Conservation (phyloP, 1,139 yeast genomes). For the Geotrichum reessii region DNA sequence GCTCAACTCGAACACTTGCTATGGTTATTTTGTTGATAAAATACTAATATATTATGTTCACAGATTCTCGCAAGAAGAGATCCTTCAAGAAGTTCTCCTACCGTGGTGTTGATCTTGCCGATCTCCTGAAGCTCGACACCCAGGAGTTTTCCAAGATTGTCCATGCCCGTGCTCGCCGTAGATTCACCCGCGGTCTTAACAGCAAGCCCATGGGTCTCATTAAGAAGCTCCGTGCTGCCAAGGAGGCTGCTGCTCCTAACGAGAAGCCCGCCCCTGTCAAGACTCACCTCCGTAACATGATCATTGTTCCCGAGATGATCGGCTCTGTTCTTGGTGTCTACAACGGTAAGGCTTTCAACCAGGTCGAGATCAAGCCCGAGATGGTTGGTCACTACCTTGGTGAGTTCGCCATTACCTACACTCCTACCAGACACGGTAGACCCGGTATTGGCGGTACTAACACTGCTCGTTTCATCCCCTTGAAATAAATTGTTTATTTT, state of each 20-base stretch:
- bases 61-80: conserved; percentile 54
- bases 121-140: conserved; percentile 88
- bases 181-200: conserved; percentile 97
- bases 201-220: conserved; percentile 94
- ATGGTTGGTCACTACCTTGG: conserved; percentile 99
- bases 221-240: conserved; percentile 97
- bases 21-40: not conserved
- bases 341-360: conserved; percentile 99
- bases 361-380: conserved; percentile 97
- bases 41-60: too few relatives aligned
- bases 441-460: conserved; percentile 81
- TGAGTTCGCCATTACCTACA: conserved; percentile 99
- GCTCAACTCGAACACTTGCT: too few relatives aligned
- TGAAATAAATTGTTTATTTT: conserved; percentile 29
- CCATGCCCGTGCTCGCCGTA: conserved; percentile 99
- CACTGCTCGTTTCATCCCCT: conserved; percentile 51
- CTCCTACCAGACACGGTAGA: conserved; percentile 99
- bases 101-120: conserved; percentile 98
- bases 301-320: conserved; percentile 99
- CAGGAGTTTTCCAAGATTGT: conserved; percentile 97
- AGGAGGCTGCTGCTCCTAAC: conserved; percentile 83
- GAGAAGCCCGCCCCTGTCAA: conserved; percentile 98
- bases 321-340: conserved; percentile 98
- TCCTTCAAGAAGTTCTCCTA: conserved; percentile 95
- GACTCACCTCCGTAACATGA: conserved; percentile 99